Conservation (phyloP, 805 yeast species). For the Suhomyces pyralidae region DNA sequence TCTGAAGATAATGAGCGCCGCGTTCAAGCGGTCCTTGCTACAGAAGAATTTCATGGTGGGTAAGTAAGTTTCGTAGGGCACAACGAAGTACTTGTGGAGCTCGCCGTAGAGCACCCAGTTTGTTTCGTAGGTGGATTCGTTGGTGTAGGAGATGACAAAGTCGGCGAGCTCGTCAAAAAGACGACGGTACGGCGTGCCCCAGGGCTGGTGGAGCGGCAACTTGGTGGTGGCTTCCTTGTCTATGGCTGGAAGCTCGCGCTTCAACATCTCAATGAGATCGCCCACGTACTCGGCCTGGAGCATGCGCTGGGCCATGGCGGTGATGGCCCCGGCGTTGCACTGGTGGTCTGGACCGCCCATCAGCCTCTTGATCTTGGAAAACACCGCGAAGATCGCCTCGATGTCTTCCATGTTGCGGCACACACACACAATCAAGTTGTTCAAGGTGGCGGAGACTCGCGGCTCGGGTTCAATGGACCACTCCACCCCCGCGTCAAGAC, state of each 20-base stretch:
- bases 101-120: constrained; percentile 62
- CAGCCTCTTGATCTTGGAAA: constrained; percentile 36
- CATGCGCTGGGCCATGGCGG: constrained; percentile 26
- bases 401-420: constrained; percentile 28
- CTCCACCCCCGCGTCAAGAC: constrained; percentile 17
- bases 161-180: constrained; percentile 29
- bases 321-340: constrained; percentile 29
- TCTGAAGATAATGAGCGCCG: constrained; percentile 60
- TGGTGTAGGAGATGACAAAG: constrained; percentile 28
- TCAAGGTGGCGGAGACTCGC: constrained; percentile 40
- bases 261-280: constrained; percentile 39
- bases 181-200: constrained; percentile 22
- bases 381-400: constrained; percentile 26
- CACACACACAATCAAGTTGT: constrained; percentile 39
- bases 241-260: constrained; percentile 38
- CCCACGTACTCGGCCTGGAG: constrained; percentile 36
- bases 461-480: constrained; percentile 31
- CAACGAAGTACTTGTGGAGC: constrained; percentile 50
- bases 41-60: constrained; percentile 60
- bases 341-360: constrained; percentile 20
- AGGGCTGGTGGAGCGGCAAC: constrained; percentile 24
- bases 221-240: constrained; percentile 25
- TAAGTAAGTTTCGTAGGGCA: constrained; percentile 58
- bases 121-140: constrained; percentile 37
- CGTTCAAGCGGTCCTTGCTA: constrained; percentile 52